Evolutionary conservation across 768 basidiomycete genomes (phyloP).

Genomic region (Termitomyces sp.): DNA sequence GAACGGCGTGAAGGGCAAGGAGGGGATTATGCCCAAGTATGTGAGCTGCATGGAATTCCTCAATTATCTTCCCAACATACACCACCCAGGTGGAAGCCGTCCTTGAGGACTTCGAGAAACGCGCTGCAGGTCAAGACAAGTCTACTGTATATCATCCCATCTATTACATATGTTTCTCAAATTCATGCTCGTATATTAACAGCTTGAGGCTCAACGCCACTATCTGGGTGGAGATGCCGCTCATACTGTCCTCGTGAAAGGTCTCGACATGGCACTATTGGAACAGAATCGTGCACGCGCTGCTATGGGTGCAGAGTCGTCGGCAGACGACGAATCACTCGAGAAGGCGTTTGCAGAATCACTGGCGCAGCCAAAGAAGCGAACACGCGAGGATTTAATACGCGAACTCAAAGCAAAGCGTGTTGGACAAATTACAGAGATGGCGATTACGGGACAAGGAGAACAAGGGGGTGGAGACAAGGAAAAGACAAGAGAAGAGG

Average conservation of each 20-base stretch:
- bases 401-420: constrained; percentile 66
- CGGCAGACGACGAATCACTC: constrained; percentile 74
- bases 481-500: constrained; percentile 21
- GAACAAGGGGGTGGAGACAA: constrained; percentile 19
- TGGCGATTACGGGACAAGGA: background rate
- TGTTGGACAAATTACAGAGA: constrained; percentile 13
- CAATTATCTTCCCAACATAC: background rate
- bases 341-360: constrained; percentile 57
- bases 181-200: background rate
- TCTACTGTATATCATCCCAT: constrained; percentile 39
- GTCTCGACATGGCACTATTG: constrained; percentile 81
- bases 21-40: constrained; percentile 73
- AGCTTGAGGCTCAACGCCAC: constrained; percentile 70
- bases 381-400: constrained; percentile 74
- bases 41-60: constrained; percentile 6
- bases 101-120: constrained; percentile 75
- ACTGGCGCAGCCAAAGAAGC: constrained; percentile 42
- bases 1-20: constrained; percentile 63
- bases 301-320: constrained; percentile 27
- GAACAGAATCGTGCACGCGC: constrained; percentile 76
- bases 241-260: constrained; percentile 85
- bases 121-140: constrained; percentile 52
- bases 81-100: constrained; percentile 64
- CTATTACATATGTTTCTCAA: background rate
- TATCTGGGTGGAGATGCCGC: constrained; percentile 83